Base-by-base conservation (phyloP, 2,329 filamentous ascomycete species). In the Trichophyton simii region DNA sequence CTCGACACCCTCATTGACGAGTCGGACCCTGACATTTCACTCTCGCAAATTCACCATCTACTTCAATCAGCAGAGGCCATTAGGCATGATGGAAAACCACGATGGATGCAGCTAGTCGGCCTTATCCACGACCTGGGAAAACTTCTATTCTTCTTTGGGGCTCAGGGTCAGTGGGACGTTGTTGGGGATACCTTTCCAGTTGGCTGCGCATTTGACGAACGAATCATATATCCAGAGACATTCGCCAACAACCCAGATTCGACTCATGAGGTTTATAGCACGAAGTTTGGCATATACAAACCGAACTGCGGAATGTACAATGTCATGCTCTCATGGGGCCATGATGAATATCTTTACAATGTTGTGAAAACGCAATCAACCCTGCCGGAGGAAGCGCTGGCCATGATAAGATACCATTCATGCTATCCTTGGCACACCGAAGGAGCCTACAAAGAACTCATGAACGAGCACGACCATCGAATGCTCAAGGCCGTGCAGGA, bases 41-140 rank as follows among this genome's bases (percentile, higher is more conserved):
- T 96, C 64, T 87, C 85, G 28, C 91, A 95, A 78, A 95, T 95
- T 72, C 87, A 95, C 75, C 91, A 96, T 75, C 81, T 95, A 38
- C 83, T 96, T 18, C 91, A 96, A 73, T 87, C 87, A 18, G 91
- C 91, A 60, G 91, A 96, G 76, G 91, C 90, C n/a, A 94, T 95
- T 71, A 87, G 90, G 31, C 84, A 87, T 58, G 91, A 95, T 71
- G 68, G 69, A 13, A 69, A 70, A 58, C 69, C 70, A 50, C 63
- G 69, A 57, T 72, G 69, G 70, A 71, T 72, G 70, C 70, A 72
- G 57, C 61, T 72, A 13, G 70, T 69, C 1, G 70, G 69, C 31
- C 62, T 72, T 31, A 77, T 78, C 60, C 69, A 72, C 61, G 70
- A 72, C 34, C 64, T 72, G 7, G 69, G 69, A n/a, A 71, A 71